Conservation (phyloP, 2,329 filamentous ascomycete genomes). For the Penicillium sp. region DNA sequence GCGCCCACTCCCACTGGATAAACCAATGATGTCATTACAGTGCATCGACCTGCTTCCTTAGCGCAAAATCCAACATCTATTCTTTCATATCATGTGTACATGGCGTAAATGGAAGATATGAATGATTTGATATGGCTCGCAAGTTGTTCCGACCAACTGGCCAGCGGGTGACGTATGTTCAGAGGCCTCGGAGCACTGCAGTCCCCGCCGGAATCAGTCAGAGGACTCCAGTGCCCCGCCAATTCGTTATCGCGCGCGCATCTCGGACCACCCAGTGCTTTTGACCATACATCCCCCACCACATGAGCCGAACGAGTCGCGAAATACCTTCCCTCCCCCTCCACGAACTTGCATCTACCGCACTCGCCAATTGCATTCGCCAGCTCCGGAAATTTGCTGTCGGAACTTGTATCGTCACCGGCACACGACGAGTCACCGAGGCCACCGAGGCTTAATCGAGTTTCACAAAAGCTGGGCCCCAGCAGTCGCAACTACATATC, state of each 20-base stretch:
- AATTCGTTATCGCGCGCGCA: conserved; percentile 18
- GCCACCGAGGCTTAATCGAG: not conserved
- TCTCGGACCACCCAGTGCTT: conserved; percentile 1
- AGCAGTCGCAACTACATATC: not conserved
- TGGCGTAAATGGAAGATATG: too few relatives aligned
- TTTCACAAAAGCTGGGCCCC: too few relatives aligned
- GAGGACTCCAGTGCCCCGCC: conserved; percentile 21
- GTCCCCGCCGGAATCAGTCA: conserved; percentile 29
- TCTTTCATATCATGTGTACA: not conserved
- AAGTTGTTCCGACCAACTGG: not conserved
- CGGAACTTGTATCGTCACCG: not conserved
- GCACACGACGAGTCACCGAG: not conserved
- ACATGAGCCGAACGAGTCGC: not conserved
- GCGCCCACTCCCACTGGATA: not conserved
- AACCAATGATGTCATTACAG: conserved; percentile 17
- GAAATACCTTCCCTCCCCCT: too few relatives aligned
- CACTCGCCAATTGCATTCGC: not conserved
- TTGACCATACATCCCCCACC: not conserved
- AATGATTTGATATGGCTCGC: too few relatives aligned
- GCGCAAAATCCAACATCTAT: not conserved
- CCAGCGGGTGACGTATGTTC: conserved; percentile 23
- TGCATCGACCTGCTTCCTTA: not conserved
- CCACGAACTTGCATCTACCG: too few relatives aligned
- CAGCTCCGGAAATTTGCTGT: not conserved
- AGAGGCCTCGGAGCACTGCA: conserved; percentile 27